Evolutionary conservation across 2,329 filamentous ascomycete genomes (phyloP).

Genomic region (Neonectria magnoliae): DNA sequence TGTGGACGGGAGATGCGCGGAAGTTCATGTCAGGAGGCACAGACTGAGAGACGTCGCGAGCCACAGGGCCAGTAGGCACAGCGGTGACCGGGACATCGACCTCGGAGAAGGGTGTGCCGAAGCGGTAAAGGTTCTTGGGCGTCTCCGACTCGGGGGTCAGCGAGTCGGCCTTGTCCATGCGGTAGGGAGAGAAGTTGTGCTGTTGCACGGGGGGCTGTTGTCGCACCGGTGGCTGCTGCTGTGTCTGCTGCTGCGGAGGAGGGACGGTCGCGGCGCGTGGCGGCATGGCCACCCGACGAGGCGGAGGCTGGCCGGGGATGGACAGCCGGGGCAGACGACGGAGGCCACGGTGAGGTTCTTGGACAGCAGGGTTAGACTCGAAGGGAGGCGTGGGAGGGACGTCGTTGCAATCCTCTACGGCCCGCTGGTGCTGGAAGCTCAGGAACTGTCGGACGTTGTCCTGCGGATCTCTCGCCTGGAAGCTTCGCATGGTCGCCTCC

Average conservation of each 20-base stretch:
- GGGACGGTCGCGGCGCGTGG: slow-evolving; percentile 44
- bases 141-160: slow-evolving; percentile 67
- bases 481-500: slow-evolving; percentile 74
- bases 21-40: slow-evolving; percentile 95
- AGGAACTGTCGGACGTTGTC: slow-evolving; percentile 95
- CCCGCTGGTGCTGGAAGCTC: slow-evolving; percentile 74
- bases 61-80: slow-evolving; percentile 74
- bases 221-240: slow-evolving; percentile 32
- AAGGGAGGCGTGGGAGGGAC: slow-evolving; percentile 77
- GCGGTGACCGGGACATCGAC: slow-evolving; percentile 87
- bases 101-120: slow-evolving; percentile 89
- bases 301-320: slow-evolving; percentile 59
- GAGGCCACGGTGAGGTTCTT: slow-evolving; percentile 63
- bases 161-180: slow-evolving; percentile 62
- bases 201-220: slow-evolving; percentile 37
- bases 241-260: slow-evolving; percentile 39
- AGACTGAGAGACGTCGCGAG: slow-evolving; percentile 85
- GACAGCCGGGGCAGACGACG: slow-evolving; percentile 70
- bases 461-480: slow-evolving; percentile 82
- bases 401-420: slow-evolving; percentile 57
- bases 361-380: slow-evolving; percentile 65
- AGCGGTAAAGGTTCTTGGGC: slow-evolving; percentile 71
- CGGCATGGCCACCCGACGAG: slow-evolving; percentile 38
- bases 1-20: slow-evolving; percentile 55
- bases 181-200: slow-evolving; percentile 58